Conservation (phyloP, 192 early-diverging fungal genomes). For the Entomortierella beljakovae region DNA sequence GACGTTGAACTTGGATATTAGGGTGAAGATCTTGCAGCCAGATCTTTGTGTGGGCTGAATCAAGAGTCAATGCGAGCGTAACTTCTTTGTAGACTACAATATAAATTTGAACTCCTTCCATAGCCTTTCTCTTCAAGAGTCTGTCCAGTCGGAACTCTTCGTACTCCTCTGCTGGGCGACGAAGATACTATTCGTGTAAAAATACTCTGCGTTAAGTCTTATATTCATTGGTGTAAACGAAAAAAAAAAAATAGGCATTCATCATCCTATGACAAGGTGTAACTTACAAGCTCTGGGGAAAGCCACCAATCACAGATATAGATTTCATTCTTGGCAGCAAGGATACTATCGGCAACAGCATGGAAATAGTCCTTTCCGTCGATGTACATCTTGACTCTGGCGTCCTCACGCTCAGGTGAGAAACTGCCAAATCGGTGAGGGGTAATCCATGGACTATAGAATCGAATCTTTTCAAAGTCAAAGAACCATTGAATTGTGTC, state of each 20-base stretch:
- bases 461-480: slow-evolving; percentile 67
- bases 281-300: slow-evolving; percentile 82
- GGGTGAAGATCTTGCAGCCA: slow-evolving; percentile 76
- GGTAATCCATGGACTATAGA: slow-evolving; percentile 70
- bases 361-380: slow-evolving; percentile 85
- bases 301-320: slow-evolving; percentile 92
- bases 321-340: slow-evolving; percentile 76
- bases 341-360: slow-evolving; percentile 80
- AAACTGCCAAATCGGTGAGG: slow-evolving; percentile 80
- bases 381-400: slow-evolving; percentile 81
- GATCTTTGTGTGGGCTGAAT: slow-evolving; percentile 81
- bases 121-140: slow-evolving; percentile 82
- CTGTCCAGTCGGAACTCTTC: slow-evolving; percentile 84
- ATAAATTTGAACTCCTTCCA: slow-evolving; percentile 89
- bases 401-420: slow-evolving; percentile 75
- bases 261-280: too few relatives aligned
- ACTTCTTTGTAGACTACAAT: slow-evolving; percentile 94
- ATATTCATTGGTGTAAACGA: too few relatives aligned
- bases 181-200: slow-evolving; percentile 66
- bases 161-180: slow-evolving; percentile 77
- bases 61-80: slow-evolving; percentile 76
- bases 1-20: slow-evolving; percentile 87
- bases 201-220: too few relatives aligned
- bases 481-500: slow-evolving; percentile 77
- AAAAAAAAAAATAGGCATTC: slow-evolving; percentile 23